Percentiles rank a stretch among this genome's conserved stretches.
These are phyloP conservation scores for Fusarium pseudoanthophilum DNA, from an alignment of 2,329 filamentous ascomycete genomes.

Conservation along the genomic window DNA sequence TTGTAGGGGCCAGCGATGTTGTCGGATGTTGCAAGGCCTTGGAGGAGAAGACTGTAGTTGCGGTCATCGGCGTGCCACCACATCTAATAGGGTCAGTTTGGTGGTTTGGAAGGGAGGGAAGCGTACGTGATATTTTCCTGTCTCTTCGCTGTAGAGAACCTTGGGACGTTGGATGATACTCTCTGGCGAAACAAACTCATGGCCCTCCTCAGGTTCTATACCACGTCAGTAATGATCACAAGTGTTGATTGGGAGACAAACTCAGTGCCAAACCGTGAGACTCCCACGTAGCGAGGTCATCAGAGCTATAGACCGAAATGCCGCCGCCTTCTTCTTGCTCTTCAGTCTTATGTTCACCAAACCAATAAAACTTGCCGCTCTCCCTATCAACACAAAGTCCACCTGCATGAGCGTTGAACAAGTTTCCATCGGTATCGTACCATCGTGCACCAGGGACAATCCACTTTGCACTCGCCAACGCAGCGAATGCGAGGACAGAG, in stretches of 20 bases:
- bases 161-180: constrained; percentile 72
- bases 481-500: constrained; percentile 22
- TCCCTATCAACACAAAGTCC: constrained; percentile 63
- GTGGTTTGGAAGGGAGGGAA: rapidly evolving
- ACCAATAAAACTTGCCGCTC: constrained; percentile 67
- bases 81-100: constrained; percentile 53
- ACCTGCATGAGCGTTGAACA: constrained; percentile 71
- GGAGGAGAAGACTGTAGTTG: constrained; percentile 65
- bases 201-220: constrained; percentile 61
- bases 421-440: constrained; percentile 68
- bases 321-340: constrained; percentile 69
- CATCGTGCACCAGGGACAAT: constrained; percentile 71
- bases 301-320: constrained; percentile 69
- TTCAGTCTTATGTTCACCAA: constrained; percentile 70
- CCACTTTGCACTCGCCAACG: constrained; percentile 50
- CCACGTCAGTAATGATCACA: rapidly evolving
- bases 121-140: constrained; percentile 65
- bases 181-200: constrained; percentile 64
- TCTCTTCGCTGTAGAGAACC: constrained; percentile 66
- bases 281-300: constrained; percentile 69
- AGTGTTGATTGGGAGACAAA: constrained; percentile 40
- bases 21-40: constrained; percentile 65
- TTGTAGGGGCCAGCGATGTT: constrained; percentile 64
- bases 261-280: constrained; percentile 66
- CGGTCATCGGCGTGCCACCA: constrained; percentile 71